phyloP scores from a whole-genome alignment of 1,284 basidiomycete species.

The Ustilago crameri region DNA sequence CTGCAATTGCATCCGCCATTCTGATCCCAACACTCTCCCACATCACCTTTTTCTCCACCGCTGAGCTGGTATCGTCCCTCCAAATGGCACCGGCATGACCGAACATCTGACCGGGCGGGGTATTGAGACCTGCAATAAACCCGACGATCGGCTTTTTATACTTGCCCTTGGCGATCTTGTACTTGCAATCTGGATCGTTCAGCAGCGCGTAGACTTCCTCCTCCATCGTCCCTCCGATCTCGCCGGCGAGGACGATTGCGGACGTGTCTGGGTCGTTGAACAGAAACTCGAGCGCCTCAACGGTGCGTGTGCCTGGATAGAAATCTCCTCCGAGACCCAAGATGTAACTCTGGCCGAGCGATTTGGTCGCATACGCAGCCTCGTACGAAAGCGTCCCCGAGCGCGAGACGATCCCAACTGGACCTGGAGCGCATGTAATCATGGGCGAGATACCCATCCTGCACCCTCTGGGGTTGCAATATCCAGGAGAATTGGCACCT shows the following conservation, averaged over 20 bases:
- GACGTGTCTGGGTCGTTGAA: constrained; percentile 34
- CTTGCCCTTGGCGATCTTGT: constrained; percentile 16
- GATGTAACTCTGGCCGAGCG: constrained; percentile 50
- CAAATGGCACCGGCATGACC: constrained; percentile 59
- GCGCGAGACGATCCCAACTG: constrained; percentile 51
- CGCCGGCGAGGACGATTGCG: constrained; percentile 53
- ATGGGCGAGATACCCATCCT: constrained; percentile 52
- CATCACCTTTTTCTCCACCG: constrained; percentile 45
- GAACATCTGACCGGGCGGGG: constrained; percentile 53
- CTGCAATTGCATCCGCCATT: constrained; percentile 47
- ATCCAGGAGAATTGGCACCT: constrained; percentile 57
- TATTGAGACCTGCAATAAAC: constrained; percentile 52
- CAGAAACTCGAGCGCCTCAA: constrained; percentile 57
- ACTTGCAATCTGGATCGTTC: constrained; percentile 21
- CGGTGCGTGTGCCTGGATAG: constrained; percentile 63
- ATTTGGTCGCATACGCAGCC: constrained; percentile 44
- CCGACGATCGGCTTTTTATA: constrained; percentile 55
- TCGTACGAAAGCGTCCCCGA: constrained; percentile 64
- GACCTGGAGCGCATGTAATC: constrained; percentile 38
- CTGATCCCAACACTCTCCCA: constrained; percentile 44
- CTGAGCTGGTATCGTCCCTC: constrained; percentile 43
- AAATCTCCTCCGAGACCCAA: constrained; percentile 59
- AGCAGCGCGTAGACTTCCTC: constrained; percentile 53
- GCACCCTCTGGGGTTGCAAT: constrained; percentile 54
- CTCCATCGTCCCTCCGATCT: constrained; percentile 60